These are phyloP conservation scores for Punica granatum DNA, from an alignment of 345 rosid species.

Conservation along the genomic window DNA sequence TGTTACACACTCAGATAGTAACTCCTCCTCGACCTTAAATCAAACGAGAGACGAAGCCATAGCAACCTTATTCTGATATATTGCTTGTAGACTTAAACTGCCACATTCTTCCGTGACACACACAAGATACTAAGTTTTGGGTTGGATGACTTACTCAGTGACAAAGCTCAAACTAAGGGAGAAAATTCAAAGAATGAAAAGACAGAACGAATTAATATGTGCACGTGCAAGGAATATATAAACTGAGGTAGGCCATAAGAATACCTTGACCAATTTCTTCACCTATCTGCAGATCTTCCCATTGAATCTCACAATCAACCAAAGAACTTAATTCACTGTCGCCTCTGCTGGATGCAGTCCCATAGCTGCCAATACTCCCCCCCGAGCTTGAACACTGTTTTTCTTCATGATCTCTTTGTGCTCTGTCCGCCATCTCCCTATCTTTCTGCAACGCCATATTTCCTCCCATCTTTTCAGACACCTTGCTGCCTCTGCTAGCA, in stretches of 20 bases:
- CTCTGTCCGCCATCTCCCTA: conserved; percentile 32
- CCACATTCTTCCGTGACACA: too few relatives aligned
- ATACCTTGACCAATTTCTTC: conserved; percentile 86
- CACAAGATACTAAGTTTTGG: too few relatives aligned
- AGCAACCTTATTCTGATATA: background rate
- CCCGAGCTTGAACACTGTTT: conserved; percentile 24
- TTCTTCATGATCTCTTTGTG: conserved; percentile 21
- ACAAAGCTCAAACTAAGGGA: background rate
- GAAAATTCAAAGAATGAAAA: background rate
- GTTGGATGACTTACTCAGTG: background rate
- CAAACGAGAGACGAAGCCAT: background rate
- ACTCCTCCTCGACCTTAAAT: background rate
- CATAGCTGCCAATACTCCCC: conserved; percentile 31
- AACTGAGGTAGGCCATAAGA: background rate
- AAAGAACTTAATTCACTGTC: conserved; percentile 25
- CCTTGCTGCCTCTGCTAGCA: conserved; percentile 18
- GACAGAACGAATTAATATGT: background rate
- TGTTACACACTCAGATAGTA: background rate
- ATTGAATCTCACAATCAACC: conserved; percentile 51
- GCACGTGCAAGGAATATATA: background rate
- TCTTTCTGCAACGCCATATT: conserved; percentile 17
- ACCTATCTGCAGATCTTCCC: conserved; percentile 67
- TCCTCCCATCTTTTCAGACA: conserved; percentile 27
- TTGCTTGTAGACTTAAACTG: background rate
- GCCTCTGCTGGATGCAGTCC: conserved; percentile 40